Conservation (phyloP, 176 grass and related monocot genomes). For the Oryza brachyantha region DNA sequence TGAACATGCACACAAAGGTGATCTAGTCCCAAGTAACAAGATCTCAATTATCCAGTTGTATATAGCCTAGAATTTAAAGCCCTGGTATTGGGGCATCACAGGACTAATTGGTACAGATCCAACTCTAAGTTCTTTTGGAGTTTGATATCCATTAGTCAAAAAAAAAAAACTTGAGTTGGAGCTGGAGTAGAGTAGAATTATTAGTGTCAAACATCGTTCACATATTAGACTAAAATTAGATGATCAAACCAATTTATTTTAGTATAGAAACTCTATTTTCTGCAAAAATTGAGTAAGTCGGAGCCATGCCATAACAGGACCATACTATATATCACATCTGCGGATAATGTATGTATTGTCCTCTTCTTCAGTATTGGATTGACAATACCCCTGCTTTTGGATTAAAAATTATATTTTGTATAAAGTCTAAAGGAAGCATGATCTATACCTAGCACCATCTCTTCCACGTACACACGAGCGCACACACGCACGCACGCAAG, state of each 20-base stretch:
- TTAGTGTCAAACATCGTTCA: neutral
- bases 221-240: neutral
- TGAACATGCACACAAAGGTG: neutral
- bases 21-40: neutral
- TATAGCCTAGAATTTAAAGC: neutral
- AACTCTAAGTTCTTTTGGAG: neutral
- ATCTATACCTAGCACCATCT: neutral
- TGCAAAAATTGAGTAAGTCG: neutral
- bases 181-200: neutral
- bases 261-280: neutral
- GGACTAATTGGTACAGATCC: neutral
- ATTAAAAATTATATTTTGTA: neutral
- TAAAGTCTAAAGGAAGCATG: slow-evolving; percentile 35
- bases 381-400: neutral
- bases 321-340: neutral
- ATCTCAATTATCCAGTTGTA: slow-evolving; percentile 9
- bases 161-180: neutral
- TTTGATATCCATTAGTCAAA: neutral
- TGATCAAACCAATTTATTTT: neutral
- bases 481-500: neutral
- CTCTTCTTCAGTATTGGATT: neutral
- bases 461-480: slow-evolving; percentile 29
- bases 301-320: neutral
- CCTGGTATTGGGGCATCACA: neutral
- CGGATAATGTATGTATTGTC: neutral